Evolutionary conservation across 305 asterid genomes (phyloP).

Genomic region (Striga hermonthica): DNA sequence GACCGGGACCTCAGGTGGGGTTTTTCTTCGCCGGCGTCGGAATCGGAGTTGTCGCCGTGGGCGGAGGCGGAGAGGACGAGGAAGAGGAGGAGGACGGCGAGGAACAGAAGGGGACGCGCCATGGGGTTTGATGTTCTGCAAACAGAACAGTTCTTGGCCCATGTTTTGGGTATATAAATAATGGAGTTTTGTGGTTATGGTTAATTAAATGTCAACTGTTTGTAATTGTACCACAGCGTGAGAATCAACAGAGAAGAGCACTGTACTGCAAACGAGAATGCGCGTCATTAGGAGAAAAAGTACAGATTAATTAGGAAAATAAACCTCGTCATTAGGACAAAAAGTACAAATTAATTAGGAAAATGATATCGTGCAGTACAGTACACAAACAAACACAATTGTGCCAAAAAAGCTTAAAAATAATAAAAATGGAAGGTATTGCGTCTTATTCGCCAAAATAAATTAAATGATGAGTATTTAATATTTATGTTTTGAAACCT

Average conservation of each 20-base stretch:
- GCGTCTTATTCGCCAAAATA: too few relatives aligned
- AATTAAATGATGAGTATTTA: too few relatives aligned
- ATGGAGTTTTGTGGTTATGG: slow-evolving; percentile 12
- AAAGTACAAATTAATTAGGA: neutral
- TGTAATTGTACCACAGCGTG: too few relatives aligned
- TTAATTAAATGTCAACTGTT: too few relatives aligned
- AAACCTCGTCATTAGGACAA: slow-evolving; percentile 1
- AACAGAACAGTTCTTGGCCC: slow-evolving; percentile 15
- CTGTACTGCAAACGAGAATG: slow-evolving; percentile 26
- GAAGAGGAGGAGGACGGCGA: slow-evolving; percentile 38
- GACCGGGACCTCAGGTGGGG: slow-evolving; percentile 61
- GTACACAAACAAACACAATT: too few relatives aligned
- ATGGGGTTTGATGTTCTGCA: slow-evolving; percentile 31
- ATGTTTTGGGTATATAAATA: slow-evolving; percentile 3
- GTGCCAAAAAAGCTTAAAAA: too few relatives aligned
- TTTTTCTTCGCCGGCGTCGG: slow-evolving; percentile 43
- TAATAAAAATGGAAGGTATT: too few relatives aligned
- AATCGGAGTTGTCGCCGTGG: slow-evolving; percentile 54
- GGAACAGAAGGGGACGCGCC: slow-evolving; percentile 42
- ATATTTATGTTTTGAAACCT: too few relatives aligned
- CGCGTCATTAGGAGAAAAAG: neutral
- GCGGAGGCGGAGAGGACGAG: slow-evolving; percentile 50
- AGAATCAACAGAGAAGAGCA: neutral
- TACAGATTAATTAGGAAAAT: slow-evolving; percentile 8
- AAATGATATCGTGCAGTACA: neutral